phyloP scores from a whole-genome alignment of 106 monocot species.

The Platanthera guangdongensis region DNA sequence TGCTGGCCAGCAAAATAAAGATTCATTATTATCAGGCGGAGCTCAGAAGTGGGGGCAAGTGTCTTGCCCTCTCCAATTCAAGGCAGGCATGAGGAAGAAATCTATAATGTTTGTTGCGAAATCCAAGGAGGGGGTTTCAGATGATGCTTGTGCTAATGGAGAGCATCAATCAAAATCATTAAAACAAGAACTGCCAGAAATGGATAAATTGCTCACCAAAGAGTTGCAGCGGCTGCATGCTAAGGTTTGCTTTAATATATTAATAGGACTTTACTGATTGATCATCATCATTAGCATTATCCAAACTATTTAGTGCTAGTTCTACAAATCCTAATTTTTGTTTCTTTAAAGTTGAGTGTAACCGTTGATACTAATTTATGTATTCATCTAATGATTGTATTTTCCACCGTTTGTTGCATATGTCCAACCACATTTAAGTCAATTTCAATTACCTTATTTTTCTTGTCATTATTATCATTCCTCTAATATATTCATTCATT shows the following conservation, averaged over 20 bases:
- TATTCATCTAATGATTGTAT: no score
- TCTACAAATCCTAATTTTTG: no score
- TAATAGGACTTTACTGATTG: background rate
- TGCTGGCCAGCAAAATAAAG: slow-evolving; percentile 8
- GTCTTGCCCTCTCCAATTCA: slow-evolving; percentile 52
- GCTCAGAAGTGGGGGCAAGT: slow-evolving; percentile 70
- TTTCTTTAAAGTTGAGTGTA: no score
- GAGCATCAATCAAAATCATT: slow-evolving; percentile 1
- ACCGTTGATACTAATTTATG: no score
- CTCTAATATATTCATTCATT: no score
- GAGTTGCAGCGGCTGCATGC: slow-evolving; percentile 18
- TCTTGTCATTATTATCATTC: no score
- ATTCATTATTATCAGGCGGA: background rate
- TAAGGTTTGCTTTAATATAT: slow-evolving; percentile 19
- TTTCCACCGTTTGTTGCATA: no score
- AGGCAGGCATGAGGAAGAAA: slow-evolving; percentile 8
- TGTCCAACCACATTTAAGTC: no score
- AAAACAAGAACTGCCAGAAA: slow-evolving; percentile 22
- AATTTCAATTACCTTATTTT: no score
- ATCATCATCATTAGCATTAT: no score
- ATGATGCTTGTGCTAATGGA: slow-evolving; percentile 6
- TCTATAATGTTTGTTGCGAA: slow-evolving; percentile 4
- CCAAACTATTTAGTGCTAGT: no score
- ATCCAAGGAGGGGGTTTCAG: slow-evolving; percentile 12
- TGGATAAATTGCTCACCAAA: slow-evolving; percentile 32